A percentile compares a stretch with the other conserved stretches of the same genome.
These are phyloP conservation scores for Madurella mycetomatis DNA, from an alignment of 2,329 filamentous ascomycete genomes.

Conservation along the genomic window DNA sequence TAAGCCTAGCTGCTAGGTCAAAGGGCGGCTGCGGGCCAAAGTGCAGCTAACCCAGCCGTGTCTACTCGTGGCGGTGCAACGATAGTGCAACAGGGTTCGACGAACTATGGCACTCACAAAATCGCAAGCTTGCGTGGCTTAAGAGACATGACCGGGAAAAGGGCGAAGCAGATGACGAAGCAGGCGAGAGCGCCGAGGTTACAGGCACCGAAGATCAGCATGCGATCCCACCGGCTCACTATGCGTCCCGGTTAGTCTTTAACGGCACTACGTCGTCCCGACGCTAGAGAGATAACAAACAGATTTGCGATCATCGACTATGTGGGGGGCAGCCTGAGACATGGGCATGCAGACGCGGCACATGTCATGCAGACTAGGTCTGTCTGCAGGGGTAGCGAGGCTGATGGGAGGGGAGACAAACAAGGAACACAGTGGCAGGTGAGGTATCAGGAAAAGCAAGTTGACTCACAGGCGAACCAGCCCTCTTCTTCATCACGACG, in stretches of 20 bases:
- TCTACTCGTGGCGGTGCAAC: background rate
- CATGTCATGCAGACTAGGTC: constrained; percentile 36
- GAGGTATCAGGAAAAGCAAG: constrained; percentile 30
- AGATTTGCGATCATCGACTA: no score
- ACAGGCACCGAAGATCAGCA: constrained; percentile 87
- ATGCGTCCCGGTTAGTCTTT: constrained; percentile 32
- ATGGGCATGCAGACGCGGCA: constrained; percentile 39
- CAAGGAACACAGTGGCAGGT: constrained; percentile 11
- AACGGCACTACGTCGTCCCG: no score
- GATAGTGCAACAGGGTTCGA: background rate
- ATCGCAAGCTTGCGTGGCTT: constrained; percentile 91
- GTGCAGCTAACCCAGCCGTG: background rate
- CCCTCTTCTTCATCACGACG: constrained; percentile 92
- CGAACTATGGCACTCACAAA: constrained; percentile 65
- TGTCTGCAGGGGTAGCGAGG: constrained; percentile 40
- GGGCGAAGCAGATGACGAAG: constrained; percentile 87
- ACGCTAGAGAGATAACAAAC: no score
- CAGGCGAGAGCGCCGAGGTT: constrained; percentile 85
- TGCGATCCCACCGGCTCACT: constrained; percentile 97
- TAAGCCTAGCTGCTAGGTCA: no score
- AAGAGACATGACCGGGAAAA: constrained; percentile 78
- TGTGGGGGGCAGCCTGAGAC: constrained; percentile 32
- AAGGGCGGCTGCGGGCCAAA: background rate
- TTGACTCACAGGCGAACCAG: constrained; percentile 85
- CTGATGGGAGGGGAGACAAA: constrained; percentile 16